phyloP scores from a whole-genome alignment of 768 basidiomycete genomes.

The Amanita rubescens region DNA sequence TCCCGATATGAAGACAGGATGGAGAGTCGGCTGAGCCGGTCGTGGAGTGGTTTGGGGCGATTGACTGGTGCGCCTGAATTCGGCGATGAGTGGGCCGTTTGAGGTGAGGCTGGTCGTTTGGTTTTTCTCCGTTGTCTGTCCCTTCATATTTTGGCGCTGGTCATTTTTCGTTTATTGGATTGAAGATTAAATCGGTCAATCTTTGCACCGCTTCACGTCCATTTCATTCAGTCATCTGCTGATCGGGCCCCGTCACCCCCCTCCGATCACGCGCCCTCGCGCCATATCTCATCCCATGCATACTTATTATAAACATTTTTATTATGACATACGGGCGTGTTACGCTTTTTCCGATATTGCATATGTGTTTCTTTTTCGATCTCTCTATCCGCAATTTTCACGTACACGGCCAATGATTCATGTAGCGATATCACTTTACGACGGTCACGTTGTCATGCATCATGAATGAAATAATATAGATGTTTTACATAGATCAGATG shows the following conservation, averaged over 20 bases:
- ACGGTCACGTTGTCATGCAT: not conserved
- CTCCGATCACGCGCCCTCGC: no score
- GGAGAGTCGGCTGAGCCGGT: conserved; percentile 46
- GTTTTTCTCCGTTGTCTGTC: not conserved
- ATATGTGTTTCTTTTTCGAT: not conserved
- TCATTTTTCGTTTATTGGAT: no score
- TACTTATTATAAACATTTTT: no score
- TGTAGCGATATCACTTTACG: not conserved
- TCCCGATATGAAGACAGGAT: conserved; percentile 36
- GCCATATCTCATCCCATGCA: no score
- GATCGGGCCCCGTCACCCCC: no score
- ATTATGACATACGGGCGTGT: no score
- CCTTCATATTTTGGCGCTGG: not conserved
- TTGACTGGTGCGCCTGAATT: conserved; percentile 21
- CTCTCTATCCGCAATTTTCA: no score
- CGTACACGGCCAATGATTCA: no score
- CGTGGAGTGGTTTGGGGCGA: conserved; percentile 33
- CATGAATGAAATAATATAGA: not conserved
- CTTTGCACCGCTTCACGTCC: not conserved
- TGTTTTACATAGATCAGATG: no score
- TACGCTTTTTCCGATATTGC: no score
- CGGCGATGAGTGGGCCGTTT: conserved; percentile 55
- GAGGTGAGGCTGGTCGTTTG: conserved; percentile 10
- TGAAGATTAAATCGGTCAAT: not conserved
- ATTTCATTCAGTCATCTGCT: not conserved